phyloP scores from a whole-genome alignment of 805 yeast genomes.

The Ogataea zsoltii region DNA sequence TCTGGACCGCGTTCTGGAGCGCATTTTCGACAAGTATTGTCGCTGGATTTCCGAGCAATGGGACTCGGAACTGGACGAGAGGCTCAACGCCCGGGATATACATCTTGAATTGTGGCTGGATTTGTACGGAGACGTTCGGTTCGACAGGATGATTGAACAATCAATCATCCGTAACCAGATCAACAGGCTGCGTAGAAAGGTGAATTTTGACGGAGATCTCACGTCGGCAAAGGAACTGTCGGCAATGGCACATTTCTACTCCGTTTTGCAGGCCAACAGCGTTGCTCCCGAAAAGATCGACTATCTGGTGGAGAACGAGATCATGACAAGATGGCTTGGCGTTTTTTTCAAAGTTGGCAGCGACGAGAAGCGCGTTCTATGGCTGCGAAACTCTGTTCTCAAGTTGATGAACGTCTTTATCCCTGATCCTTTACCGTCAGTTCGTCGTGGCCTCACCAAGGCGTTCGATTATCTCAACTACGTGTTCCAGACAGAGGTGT shows the following conservation, averaged over 20 bases:
- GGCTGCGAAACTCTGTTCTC: constrained; percentile 11
- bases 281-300: constrained; percentile 13
- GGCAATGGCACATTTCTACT: constrained; percentile 7
- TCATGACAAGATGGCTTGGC: constrained; percentile 18
- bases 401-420: constrained; percentile 6
- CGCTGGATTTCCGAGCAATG: constrained; percentile 24
- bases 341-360: constrained; percentile 4
- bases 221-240: not conserved
- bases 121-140: constrained; percentile 30
- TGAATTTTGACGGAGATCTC: constrained; percentile 1
- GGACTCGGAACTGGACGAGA: constrained; percentile 12
- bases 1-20: constrained; percentile 14
- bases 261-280: constrained; percentile 9
- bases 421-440: constrained; percentile 4
- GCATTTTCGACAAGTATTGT: constrained; percentile 21
- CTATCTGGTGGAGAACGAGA: constrained; percentile 22
- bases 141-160: constrained; percentile 19
- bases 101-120: constrained; percentile 36
- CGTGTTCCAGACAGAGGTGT: constrained; percentile 15
- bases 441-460: constrained; percentile 10
- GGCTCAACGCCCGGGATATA: constrained; percentile 12
- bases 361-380: constrained; percentile 5
- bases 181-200: constrained; percentile 21
- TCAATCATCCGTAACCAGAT: constrained; percentile 62
- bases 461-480: constrained; percentile 19